phyloP scores from a whole-genome alignment of 129 eudicot species.

The Flaveria linearis region DNA sequence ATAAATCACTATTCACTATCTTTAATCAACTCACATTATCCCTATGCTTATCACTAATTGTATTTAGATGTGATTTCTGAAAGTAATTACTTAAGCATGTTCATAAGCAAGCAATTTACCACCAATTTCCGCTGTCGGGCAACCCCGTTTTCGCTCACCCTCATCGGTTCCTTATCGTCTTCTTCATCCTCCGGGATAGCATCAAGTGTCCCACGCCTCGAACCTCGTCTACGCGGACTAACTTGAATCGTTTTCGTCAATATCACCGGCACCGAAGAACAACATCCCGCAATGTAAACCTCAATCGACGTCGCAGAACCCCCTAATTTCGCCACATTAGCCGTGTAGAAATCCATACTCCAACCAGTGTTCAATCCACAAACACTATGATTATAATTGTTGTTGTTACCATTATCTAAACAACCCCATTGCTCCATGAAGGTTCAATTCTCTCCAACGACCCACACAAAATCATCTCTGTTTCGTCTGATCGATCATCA shows the following conservation, averaged over 20 bases:
- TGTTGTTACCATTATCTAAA: conserved; percentile 27
- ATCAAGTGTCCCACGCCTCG: conserved; percentile 54
- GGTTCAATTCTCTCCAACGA: conserved; percentile 63
- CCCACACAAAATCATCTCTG: conserved; percentile 70
- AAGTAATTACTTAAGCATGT: background rate
- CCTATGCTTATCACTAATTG: background rate
- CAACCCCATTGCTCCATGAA: conserved; percentile 47
- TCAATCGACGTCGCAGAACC: conserved; percentile 64
- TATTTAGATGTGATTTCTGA: background rate
- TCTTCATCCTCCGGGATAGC: conserved; percentile 91
- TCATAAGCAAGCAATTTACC: conserved; percentile 36
- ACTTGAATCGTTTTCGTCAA: conserved; percentile 69
- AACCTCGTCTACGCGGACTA: conserved; percentile 66
- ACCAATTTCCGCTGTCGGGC: conserved; percentile 48
- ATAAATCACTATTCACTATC: background rate
- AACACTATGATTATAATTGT: conserved; percentile 21
- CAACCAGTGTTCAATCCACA: conserved; percentile 54
- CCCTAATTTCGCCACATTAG: conserved; percentile 49
- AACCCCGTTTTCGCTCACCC: conserved; percentile 45
- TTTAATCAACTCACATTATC: background rate
- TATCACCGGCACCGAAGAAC: conserved; percentile 68
- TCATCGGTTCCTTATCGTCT: conserved; percentile 51
- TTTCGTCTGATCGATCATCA: conserved; percentile 49
- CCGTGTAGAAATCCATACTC: conserved; percentile 77
- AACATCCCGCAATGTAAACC: conserved; percentile 91